phyloP scores from a whole-genome alignment of 2,329 filamentous ascomycete genomes.

The Hypoxylon sp. region DNA sequence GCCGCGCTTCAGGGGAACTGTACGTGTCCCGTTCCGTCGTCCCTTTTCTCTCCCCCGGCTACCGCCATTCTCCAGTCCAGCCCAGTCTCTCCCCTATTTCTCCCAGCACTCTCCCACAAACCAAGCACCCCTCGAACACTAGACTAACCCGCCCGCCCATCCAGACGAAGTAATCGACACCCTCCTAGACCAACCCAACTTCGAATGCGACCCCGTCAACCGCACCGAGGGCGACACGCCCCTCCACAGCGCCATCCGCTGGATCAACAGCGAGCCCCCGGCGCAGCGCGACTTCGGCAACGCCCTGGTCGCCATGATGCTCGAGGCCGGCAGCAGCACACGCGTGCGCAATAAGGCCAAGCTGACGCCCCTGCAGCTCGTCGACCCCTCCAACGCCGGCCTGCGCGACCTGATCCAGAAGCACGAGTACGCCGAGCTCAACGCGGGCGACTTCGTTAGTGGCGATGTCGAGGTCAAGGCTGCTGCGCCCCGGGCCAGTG shows the following conservation, averaged over 20 bases:
- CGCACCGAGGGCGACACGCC: constrained; percentile 80
- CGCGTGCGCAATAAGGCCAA: constrained; percentile 77
- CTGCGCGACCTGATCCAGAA: constrained; percentile 74
- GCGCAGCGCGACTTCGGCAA: constrained; percentile 74
- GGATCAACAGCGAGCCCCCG: constrained; percentile 75
- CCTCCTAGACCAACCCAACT: constrained; percentile 84
- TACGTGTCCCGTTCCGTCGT: constrained; percentile 63
- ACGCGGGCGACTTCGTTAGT: constrained; percentile 68
- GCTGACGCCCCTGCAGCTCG: constrained; percentile 77
- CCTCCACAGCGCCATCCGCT: constrained; percentile 82
- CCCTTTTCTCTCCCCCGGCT: background rate
- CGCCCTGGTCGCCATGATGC: constrained; percentile 80
- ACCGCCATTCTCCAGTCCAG: background rate
- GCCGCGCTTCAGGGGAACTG: constrained; percentile 88
- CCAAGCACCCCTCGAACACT: background rate
- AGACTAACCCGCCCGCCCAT: constrained; percentile 18
- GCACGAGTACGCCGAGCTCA: constrained; percentile 75
- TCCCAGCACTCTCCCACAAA: constrained; percentile 1
- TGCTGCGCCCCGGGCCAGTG: constrained; percentile 24
- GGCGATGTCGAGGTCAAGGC: constrained; percentile 33
- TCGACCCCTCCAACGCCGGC: constrained; percentile 75
- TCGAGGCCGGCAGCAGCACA: constrained; percentile 78
- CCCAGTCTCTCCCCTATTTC: background rate
- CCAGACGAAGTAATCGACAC: constrained; percentile 81
- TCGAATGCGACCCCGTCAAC: constrained; percentile 86